A percentile compares a stretch with the other conserved stretches of the same genome.
Conservation (phyloP, 2,329 filamentous ascomycete genomes). For the Fusarium sp. region DNA sequence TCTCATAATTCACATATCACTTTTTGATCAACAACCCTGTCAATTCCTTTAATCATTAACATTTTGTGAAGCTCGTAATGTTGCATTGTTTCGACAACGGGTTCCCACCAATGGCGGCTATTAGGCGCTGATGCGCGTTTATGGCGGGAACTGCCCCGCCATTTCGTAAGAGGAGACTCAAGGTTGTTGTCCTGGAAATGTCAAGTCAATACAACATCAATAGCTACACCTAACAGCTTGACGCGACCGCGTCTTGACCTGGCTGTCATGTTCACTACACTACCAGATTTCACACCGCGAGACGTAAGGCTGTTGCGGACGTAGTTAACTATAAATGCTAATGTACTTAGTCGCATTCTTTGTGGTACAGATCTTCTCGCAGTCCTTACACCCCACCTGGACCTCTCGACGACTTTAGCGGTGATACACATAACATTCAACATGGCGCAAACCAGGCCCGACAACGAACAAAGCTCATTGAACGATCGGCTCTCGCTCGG, state of each 20-base stretch:
- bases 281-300: slow-evolving; percentile 75
- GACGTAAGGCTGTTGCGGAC: slow-evolving; percentile 63
- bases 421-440: slow-evolving; percentile 42
- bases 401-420: slow-evolving; percentile 47
- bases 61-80: background rate
- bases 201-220: slow-evolving; percentile 29
- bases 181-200: slow-evolving; percentile 22
- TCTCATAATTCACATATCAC: slow-evolving; percentile 5
- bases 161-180: background rate
- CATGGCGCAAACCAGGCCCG: slow-evolving; percentile 50
- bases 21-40: background rate
- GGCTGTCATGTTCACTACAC: slow-evolving; percentile 66
- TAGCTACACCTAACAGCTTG: slow-evolving; percentile 19
- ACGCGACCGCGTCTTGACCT: slow-evolving; percentile 28
- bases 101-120: slow-evolving; percentile 35
- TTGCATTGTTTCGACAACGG: slow-evolving; percentile 16
- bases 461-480: slow-evolving; percentile 58
- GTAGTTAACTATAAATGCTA: background rate
- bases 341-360: slow-evolving; percentile 70
- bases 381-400: slow-evolving; percentile 54
- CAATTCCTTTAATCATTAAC: background rate
- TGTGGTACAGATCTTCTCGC: slow-evolving; percentile 77
- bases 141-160: slow-evolving; percentile 36
- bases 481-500: slow-evolving; percentile 72
- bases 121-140: slow-evolving; percentile 38